Base-by-base conservation (phyloP, 768 basidiomycete species). In the Tubosaeta brunneosetosa region DNA sequence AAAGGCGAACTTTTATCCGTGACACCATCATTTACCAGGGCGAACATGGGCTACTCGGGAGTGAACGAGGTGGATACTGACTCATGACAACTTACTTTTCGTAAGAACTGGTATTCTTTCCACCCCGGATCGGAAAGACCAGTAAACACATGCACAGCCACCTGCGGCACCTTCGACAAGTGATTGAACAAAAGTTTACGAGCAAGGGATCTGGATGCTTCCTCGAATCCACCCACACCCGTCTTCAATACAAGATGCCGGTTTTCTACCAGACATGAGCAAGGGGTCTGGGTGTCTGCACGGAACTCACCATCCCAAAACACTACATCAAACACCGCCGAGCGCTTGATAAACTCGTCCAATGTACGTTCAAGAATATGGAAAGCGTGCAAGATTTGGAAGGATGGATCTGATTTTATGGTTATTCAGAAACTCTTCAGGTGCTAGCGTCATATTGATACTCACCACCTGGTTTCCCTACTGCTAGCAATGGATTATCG, bases 331-430 rank as follows among this genome's bases (percentile, higher is more conserved):
- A 86, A 85, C 31, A 74, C 73, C 0, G 79, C 79, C 6, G 71
- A 73, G 13, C 85, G 74, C 27, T 68, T 71, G 14, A 69, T 62
- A 51, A 84, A 77, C 34, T 83, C 73, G 7, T 71, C 50, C 7
- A 88, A 62, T 4, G 74, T 66, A n/a, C 68, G 66, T 59, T 88
- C 85, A 34, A 87, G 67, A 4, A 70, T 64, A 49, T 79, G 73
- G 27, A 77, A 66, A 3, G 84, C 86, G 61, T 87, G 86, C 2
- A 84, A 53, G 44, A 84, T 75, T 63, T 88, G 86, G 55, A 85
- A 84, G 34, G 77, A 77, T 0, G 67, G 65, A 29, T 79, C 83
- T 83, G 52, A 37, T 36, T 31, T 10, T 4, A 36, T 17, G 12
- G 41, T 56, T 46, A 60, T 22, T 7, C 45, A 31, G 19, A 3